Percentiles rank a stretch among this genome's conserved stretches.
Conservation (phyloP, 306 rosid genomes). For the Sphenostylis stenocarpa region DNA sequence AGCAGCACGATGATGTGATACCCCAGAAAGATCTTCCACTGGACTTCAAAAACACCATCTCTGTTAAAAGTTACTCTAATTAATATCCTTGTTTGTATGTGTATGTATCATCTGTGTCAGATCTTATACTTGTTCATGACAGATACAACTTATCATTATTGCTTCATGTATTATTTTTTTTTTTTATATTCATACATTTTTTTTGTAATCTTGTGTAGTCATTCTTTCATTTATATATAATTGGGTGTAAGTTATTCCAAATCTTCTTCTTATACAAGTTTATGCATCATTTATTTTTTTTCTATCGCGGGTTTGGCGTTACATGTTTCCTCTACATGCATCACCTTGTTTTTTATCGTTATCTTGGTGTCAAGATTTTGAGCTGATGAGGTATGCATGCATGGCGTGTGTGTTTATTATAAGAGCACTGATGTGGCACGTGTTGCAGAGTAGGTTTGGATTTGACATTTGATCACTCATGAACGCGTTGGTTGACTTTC, state of each 20-base stretch:
- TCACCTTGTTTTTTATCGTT: not conserved
- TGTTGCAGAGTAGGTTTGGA: not conserved
- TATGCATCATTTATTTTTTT: no score
- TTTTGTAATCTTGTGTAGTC: not conserved
- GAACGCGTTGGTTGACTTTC: constrained; percentile 20
- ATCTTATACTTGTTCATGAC: not conserved
- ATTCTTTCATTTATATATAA: not conserved
- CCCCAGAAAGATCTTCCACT: not conserved
- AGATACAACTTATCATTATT: not conserved
- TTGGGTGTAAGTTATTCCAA: no score
- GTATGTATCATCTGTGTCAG: not conserved
- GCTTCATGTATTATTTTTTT: no score
- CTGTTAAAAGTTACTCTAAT: not conserved
- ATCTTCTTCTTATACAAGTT: no score
- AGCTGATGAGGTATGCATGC: constrained; percentile 6
- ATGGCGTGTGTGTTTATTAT: constrained; percentile 4
- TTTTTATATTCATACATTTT: no score
- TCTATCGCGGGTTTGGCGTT: no score
- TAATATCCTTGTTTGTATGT: not conserved
- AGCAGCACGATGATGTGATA: not conserved
- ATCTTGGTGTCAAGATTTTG: not conserved
- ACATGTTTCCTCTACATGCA: not conserved
- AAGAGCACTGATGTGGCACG: not conserved
- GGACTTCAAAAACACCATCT: not conserved
- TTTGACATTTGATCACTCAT: not conserved